Base-by-base conservation (phyloP, 2,329 filamentous ascomycete genomes). In the Neopestalotiopsis sp. region DNA sequence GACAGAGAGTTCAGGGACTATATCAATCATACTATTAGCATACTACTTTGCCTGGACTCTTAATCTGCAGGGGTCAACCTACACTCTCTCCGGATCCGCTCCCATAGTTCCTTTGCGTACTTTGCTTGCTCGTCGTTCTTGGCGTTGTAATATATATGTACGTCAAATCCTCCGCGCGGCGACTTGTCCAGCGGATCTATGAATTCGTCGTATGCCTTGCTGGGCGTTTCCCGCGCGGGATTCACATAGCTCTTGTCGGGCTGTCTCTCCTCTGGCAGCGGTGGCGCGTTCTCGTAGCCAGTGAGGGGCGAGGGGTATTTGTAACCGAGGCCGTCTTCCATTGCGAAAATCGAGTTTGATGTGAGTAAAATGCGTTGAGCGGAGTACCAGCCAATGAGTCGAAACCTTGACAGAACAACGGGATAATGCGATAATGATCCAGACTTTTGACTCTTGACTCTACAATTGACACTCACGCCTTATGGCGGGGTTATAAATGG, bases 71-170 rank as follows among this genome's bases (percentile, higher is more conserved):
- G 34, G 59, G 53, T 38, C 34, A 57, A 24, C 57, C 57, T 82
- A 94, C 91, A 97, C 82, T 97, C 94, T 70, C 90, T 86, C 63
- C 94, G 85, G 72, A 97, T 93, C 12, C 94, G 87, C 76, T 95
- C 89, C 87, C 91, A 93, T 0, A 97, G 84, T 59, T 92, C 90
- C 34, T 81, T 85, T 0, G 94, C 94, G 76, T 91, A 95, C 45
- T 87, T 83, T 0, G 80, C 79, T 76, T 97, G 92, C 5, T 84
- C 81, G 1, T 86, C 78, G 70, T 91, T 91, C 59, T 83, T 85
- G 76, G 90, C 88, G 71, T 90, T 88, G 79, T 94, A 93, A 81
- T 97, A 97, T 74, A 97, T 90, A 79, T 97, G 94, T 17, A 97
- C 81, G 77, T 97, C 94, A 73, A 97, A 97, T 12, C 90, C 94